A percentile compares a stretch with the other conserved stretches of the same genome.
These are phyloP conservation scores for Russula olivacea DNA, from an alignment of 768 basidiomycete species.

Conservation along the genomic window DNA sequence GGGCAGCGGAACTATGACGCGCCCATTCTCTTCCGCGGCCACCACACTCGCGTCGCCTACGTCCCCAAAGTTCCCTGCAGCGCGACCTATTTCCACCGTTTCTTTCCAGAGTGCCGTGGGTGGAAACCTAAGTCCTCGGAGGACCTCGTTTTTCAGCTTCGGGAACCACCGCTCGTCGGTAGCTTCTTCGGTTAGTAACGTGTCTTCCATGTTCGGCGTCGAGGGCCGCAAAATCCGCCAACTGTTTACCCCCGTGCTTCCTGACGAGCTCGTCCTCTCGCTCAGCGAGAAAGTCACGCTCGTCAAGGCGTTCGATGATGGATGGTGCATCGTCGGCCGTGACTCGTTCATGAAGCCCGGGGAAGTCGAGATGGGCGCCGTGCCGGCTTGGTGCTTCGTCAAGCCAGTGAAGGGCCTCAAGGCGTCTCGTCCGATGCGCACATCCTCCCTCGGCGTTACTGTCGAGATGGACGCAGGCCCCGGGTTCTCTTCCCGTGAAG, in stretches of 20 bases:
- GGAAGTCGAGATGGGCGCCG: constrained; percentile 60
- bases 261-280: constrained; percentile 61
- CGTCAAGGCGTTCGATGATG: constrained; percentile 65
- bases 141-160: constrained; percentile 17
- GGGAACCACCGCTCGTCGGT: constrained; percentile 23
- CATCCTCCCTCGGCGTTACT: constrained; percentile 56
- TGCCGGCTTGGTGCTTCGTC: constrained; percentile 74
- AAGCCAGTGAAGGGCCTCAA: constrained; percentile 54
- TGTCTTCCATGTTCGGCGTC: constrained; percentile 21
- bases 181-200: constrained; percentile 12
- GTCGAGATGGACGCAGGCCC: constrained; percentile 44
- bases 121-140: not conserved
- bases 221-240: constrained; percentile 53
- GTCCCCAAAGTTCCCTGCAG: not conserved
- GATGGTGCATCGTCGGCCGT: constrained; percentile 71
- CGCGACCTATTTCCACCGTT: constrained; percentile 17
- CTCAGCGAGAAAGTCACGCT: constrained; percentile 57
- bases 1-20: constrained; percentile 39
- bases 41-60: constrained; percentile 19
- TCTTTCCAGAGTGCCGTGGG: constrained; percentile 6
- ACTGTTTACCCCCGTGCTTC: constrained; percentile 60
- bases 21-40: constrained; percentile 39
- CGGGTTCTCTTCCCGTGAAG: constrained; percentile 38
- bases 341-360: constrained; percentile 36
- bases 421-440: constrained; percentile 60